Evolutionary conservation across 2,329 filamentous ascomycete species (phyloP), one percentile per base, ranked within the genome.

Genomic region (Fusarium sp.): DNA sequence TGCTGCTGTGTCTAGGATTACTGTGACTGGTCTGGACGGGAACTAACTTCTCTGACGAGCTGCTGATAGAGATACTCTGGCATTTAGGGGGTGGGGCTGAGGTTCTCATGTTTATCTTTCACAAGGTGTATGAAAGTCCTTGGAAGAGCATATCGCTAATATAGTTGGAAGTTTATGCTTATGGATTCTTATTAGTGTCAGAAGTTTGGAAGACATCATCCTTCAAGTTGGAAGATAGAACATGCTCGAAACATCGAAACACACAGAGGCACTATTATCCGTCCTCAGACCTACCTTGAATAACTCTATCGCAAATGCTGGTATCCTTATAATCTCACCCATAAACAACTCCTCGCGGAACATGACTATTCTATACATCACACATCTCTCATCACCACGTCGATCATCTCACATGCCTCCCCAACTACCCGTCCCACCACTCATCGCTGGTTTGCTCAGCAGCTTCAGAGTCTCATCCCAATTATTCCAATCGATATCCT

Each of bases 401-500:
- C 58, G 10, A 27, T 18, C 8, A 31, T 3, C 20, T 72, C 35
- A 73, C 69, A 74, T 74, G 8, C 72, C 72, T 25, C 72, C 72
- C 72, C 72, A 74, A 31, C 73, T 75, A 13, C 73, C 67, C 11
- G 70, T 42, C 11, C 70, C 73, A 5, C 29, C 45, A 6, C 61
- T 52, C 52, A 45, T 64, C 8, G 58, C 25, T 11, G 63, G 61
- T 11, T 38, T 68, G 20, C 31, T 63, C 11, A 75, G 33, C 7
- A 13, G 36, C 14, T 36, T 74, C 16, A 75, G 54, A 5, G 73
- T 52, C 16, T 75, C 73, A 35, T 71, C 69, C 73, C 73, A 75
- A 42, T 75, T 70, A 33, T 70, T 62, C 73, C 73, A 75, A 9
- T 75, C 73, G 3, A 75, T 75, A 7, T 75, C 73, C 5, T 68